Conservation (phyloP, 2,329 filamentous ascomycete genomes). For the Paecilomyces formosus region DNA sequence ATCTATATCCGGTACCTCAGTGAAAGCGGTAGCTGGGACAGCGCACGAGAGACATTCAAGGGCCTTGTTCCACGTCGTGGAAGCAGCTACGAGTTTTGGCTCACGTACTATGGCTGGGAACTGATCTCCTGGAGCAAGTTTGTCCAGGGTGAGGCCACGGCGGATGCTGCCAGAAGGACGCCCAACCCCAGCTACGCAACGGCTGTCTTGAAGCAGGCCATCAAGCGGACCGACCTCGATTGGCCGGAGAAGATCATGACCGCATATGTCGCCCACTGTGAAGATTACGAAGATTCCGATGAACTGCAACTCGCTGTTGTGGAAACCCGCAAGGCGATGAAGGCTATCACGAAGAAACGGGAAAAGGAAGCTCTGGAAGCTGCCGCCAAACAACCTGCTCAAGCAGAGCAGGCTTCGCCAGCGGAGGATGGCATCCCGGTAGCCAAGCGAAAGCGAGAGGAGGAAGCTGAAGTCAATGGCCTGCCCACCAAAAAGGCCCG, state of each 20-base stretch:
- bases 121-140: constrained; percentile 62
- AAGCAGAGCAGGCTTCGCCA: constrained; percentile 17
- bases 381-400: constrained; percentile 27
- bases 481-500: constrained; percentile 60
- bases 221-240: constrained; percentile 44
- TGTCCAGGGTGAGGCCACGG: constrained; percentile 44
- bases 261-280: constrained; percentile 53
- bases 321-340: constrained; percentile 61
- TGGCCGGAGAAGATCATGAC: constrained; percentile 45
- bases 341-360: constrained; percentile 55
- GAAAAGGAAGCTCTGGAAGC: constrained; percentile 58
- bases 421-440: constrained; percentile 22
- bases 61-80: constrained; percentile 61
- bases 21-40: constrained; percentile 69
- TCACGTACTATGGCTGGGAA: constrained; percentile 87
- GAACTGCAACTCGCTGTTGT: constrained; percentile 68
- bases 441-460: constrained; percentile 68
- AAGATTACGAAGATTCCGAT: constrained; percentile 77
- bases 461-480: constrained; percentile 45
- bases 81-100: constrained; percentile 88
- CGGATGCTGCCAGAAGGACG: constrained; percentile 48
- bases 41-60: constrained; percentile 71
- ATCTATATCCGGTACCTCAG: constrained; percentile 89
- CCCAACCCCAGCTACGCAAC: constrained; percentile 69
- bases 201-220: constrained; percentile 65